Evolutionary conservation across 208 protist genomes (phyloP), one percentile per base, ranked within the genome.

Genomic region (Trypanosoma grayi): DNA sequence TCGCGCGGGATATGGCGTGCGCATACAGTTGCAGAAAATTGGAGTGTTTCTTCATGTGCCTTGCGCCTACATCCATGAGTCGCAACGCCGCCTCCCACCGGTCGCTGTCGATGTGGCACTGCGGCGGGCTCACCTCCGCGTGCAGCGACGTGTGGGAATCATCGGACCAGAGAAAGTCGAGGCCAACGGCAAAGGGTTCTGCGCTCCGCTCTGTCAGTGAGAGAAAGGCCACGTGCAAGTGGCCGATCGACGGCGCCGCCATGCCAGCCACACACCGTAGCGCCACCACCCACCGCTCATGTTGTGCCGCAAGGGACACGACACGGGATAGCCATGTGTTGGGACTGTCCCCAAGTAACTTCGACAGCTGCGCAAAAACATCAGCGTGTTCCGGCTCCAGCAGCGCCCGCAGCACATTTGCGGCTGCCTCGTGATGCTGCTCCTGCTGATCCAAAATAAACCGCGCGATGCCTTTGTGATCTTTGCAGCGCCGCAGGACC

Each of bases 121-220:
- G 24, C 13, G 36, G n/a, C 5, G 45, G 31, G 37, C 36, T 55
- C 33, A 65, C 45, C 25, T 68, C 39, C 7, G 40, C 44, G 43
- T 30, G 47, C 31, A 68, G 40, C 51, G 45, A 61, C 6, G 50
- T 51, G 24, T 55, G 25, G 50, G 50, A 36, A 27, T 48, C 34
- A 33, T 68, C 62, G 14, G 25, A 20, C 62, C 62, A 68, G 11
- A 68, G 25, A 31, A 68, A 51, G 13, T 51, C 62, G 4, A 68
- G n/a, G 14, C 28, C 24, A n/a, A 56, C 20, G 16, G 36, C 31
- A 46, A 65, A 46, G 8, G 44, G 59, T 25, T 53, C 30, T 1
- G 2, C 24, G 34, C 27, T 34, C 10, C 18, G 31, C 22, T 14
- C 25, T 16, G 34, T 47, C n/a, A 65, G 13, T 11, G 59, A 20